Percentiles rank a stretch among this genome's conserved stretches.
These are phyloP conservation scores for Colletotrichum eleusines DNA, from an alignment of 2,329 filamentous ascomycete genomes.

Conservation along the genomic window DNA sequence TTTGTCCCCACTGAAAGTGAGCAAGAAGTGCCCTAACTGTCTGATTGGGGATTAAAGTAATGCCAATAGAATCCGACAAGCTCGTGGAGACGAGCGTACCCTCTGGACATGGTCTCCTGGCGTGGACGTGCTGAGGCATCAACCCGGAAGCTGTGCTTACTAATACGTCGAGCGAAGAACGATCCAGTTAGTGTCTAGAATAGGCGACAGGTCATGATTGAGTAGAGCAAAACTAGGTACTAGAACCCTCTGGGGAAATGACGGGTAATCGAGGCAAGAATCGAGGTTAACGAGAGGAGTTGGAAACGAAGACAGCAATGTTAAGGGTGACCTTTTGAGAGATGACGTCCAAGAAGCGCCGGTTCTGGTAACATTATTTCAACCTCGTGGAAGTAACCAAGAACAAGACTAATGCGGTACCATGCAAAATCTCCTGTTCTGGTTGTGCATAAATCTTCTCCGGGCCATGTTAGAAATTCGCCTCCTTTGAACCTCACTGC, in stretches of 20 bases:
- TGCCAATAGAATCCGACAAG: conserved; percentile 9
- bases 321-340: not conserved
- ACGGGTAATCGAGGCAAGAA: not conserved
- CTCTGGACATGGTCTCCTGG: not conserved
- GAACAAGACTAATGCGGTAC: not conserved
- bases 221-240: not conserved
- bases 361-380: not conserved
- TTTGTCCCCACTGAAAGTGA: conserved; percentile 26
- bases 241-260: not conserved
- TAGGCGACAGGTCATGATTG: too few species aligned
- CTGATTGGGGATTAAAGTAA: not conserved
- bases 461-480: too few species aligned
- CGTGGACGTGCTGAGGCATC: too few species aligned
- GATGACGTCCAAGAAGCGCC: not conserved
- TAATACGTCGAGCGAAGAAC: too few species aligned
- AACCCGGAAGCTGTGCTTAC: too few species aligned
- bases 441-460: too few species aligned
- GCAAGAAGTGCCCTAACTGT: not conserved
- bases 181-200: too few species aligned
- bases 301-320: not conserved
- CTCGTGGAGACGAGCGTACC: conserved; percentile 43
- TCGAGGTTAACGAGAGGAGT: not conserved
- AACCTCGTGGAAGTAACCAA: not conserved
- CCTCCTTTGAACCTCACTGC: too few species aligned
- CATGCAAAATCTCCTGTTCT: too few species aligned